Evolutionary conservation across 495 filamentous ascomycete genomes (phyloP).

Genomic region (Aspergillus nidulans): DNA sequence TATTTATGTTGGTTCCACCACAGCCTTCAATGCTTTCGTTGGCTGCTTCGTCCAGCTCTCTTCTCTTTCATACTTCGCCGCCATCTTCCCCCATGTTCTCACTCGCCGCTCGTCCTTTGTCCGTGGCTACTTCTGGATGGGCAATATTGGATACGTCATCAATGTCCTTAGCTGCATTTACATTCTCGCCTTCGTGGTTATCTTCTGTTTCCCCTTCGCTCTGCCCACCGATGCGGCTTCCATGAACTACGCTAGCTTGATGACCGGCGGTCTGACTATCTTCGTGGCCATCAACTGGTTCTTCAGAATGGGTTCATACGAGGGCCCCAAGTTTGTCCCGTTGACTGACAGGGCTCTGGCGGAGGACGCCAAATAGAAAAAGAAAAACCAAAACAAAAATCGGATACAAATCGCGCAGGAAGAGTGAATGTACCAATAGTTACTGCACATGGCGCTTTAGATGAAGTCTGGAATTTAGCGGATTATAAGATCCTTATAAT

Average conservation of each 20-base stretch:
- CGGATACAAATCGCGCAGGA: neutral
- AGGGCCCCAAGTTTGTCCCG: constrained; percentile 10
- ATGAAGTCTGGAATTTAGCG: neutral
- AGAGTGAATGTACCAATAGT: neutral
- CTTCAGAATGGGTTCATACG: constrained; percentile 8
- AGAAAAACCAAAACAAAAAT: too few relatives aligned
- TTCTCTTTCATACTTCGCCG: constrained; percentile 67
- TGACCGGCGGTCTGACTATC: constrained; percentile 55
- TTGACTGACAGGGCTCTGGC: constrained; percentile 5
- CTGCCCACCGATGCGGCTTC: constrained; percentile 49
- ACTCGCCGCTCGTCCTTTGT: constrained; percentile 59
- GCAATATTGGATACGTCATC: constrained; percentile 53
- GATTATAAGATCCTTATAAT: neutral
- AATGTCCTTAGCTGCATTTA: constrained; percentile 58
- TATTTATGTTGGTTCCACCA: constrained; percentile 67
- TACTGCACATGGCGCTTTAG: neutral
- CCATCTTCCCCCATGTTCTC: constrained; percentile 70
- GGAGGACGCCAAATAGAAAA: constrained; percentile 8
- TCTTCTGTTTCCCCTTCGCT: constrained; percentile 74
- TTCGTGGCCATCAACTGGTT: constrained; percentile 37
- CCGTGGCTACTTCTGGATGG: constrained; percentile 66
- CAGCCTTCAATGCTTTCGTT: constrained; percentile 70
- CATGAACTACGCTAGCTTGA: constrained; percentile 72
- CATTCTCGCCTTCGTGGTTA: constrained; percentile 65
- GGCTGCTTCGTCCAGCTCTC: constrained; percentile 71